These are phyloP conservation scores for Aureobasidium lini DNA, from an alignment of 2,329 filamentous ascomycete genomes.

Conservation along the genomic window DNA sequence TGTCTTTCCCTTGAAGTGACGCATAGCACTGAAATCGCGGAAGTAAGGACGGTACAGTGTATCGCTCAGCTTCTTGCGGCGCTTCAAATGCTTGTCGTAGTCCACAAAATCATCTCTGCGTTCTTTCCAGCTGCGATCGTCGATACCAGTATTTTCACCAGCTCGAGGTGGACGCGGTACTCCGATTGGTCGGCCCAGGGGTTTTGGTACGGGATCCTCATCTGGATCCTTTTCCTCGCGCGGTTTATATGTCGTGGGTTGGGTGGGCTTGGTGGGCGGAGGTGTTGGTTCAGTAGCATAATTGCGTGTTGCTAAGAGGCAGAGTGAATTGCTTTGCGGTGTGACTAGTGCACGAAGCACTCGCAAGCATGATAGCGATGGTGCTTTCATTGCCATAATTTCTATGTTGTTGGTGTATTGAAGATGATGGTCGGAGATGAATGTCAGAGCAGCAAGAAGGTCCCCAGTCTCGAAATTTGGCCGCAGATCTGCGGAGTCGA, in stretches of 20 bases:
- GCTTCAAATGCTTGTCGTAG: conserved; percentile 74
- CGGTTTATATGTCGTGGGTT: conserved; percentile 18
- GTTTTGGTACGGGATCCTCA: conserved; percentile 43
- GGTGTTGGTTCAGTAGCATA: conserved; percentile 15
- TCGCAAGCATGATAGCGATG: conserved; percentile 23
- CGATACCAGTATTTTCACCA: conserved; percentile 76
- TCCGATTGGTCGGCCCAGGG: conserved; percentile 69
- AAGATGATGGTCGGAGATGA: not conserved
- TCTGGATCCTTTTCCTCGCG: conserved; percentile 22
- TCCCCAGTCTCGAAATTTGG: conserved; percentile 1
- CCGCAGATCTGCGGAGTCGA: not conserved
- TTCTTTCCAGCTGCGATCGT: conserved; percentile 58
- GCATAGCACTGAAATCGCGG: conserved; percentile 85
- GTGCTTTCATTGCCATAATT: conserved; percentile 25
- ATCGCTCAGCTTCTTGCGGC: conserved; percentile 66
- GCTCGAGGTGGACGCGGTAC: conserved; percentile 63
- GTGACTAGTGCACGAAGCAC: conserved; percentile 23
- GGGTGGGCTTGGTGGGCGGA: conserved; percentile 14
- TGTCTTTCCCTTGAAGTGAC: conserved; percentile 77
- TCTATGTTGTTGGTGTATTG: not conserved
- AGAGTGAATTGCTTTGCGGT: conserved; percentile 13
- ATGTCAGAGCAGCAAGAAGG: not conserved
- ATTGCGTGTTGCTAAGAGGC: conserved; percentile 10
- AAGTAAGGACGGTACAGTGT: conserved; percentile 86
- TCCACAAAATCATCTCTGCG: conserved; percentile 73